These are phyloP conservation scores for Nyctanthes arbortristis DNA, from an alignment of 257 asterid genomes.

Conservation along the genomic window DNA sequence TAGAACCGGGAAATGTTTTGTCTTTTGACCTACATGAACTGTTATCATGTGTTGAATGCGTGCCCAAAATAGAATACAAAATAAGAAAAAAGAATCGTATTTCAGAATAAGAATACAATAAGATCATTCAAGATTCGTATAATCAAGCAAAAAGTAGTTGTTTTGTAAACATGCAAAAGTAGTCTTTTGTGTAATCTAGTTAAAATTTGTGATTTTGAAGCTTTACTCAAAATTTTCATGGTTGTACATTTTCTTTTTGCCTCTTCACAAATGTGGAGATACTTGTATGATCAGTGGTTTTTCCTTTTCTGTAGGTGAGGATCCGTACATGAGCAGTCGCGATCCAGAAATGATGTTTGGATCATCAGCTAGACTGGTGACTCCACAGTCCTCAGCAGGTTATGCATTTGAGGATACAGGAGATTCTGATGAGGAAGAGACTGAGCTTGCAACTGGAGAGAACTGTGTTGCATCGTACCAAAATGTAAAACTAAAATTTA, in stretches of 20 bases:
- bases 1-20: neutral
- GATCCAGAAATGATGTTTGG: slow-evolving; percentile 52
- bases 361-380: slow-evolving; percentile 60
- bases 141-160: neutral
- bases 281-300: slow-evolving; percentile 1
- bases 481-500: no score
- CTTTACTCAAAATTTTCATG: slow-evolving; percentile 8
- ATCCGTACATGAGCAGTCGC: slow-evolving; percentile 37
- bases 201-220: slow-evolving; percentile 2
- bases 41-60: slow-evolving; percentile 20
- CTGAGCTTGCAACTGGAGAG: slow-evolving; percentile 50
- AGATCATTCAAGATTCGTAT: neutral
- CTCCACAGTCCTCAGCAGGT: slow-evolving; percentile 63
- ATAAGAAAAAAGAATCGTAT: neutral
- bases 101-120: neutral
- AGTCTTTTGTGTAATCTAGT: neutral
- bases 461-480: slow-evolving; percentile 38
- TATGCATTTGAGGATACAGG: slow-evolving; percentile 61
- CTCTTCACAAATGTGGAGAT: neutral
- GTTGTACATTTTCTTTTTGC: slow-evolving; percentile 8
- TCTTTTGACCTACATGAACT: neutral
- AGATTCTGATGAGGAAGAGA: slow-evolving; percentile 68
- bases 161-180: no score
- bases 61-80: neutral
- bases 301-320: slow-evolving; percentile 43